Conservation (phyloP, 1,284 basidiomycete genomes). For the Leccinum subspadiceum region DNA sequence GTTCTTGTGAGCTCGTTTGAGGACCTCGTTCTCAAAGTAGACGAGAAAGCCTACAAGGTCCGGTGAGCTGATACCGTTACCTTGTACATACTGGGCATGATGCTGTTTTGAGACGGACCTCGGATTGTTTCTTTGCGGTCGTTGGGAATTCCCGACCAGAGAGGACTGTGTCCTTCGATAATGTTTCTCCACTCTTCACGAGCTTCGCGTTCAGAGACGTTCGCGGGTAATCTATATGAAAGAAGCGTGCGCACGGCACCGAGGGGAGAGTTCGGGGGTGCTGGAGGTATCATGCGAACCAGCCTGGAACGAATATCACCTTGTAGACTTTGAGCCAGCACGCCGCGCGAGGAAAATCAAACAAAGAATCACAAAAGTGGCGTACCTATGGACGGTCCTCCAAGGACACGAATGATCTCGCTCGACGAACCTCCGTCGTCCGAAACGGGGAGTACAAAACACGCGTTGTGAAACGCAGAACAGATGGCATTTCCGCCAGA, state of each 20-base stretch:
- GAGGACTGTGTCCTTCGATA: slow-evolving; percentile 80
- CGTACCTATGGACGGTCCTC: slow-evolving; percentile 77
- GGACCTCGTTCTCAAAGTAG: slow-evolving; percentile 84
- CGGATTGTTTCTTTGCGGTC: slow-evolving; percentile 92
- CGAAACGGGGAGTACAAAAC: slow-evolving; percentile 79
- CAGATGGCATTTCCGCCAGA: slow-evolving; percentile 82
- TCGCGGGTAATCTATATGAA: slow-evolving; percentile 75
- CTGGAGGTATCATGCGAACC: slow-evolving; percentile 74
- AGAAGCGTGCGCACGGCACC: slow-evolving; percentile 75
- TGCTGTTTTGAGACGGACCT: slow-evolving; percentile 43
- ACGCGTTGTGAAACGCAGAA: slow-evolving; percentile 66
- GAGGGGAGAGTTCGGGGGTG: slow-evolving; percentile 56
- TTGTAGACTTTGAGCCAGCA: slow-evolving; percentile 29
- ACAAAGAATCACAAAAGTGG: slow-evolving; percentile 1
- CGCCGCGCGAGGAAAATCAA: slow-evolving; percentile 4
- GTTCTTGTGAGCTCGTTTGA: slow-evolving; percentile 87
- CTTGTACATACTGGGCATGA: slow-evolving; percentile 2
- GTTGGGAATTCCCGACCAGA: slow-evolving; percentile 89
- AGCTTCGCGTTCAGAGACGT: slow-evolving; percentile 70
- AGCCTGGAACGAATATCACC: slow-evolving; percentile 83
- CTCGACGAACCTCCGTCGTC: slow-evolving; percentile 86
- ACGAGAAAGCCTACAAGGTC: slow-evolving; percentile 74
- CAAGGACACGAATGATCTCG: slow-evolving; percentile 81
- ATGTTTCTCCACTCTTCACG: slow-evolving; percentile 90
- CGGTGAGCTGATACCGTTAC: background rate